Evolutionary conservation across 2,329 filamentous ascomycete species (phyloP).

Genomic region (Lojkania enalia): DNA sequence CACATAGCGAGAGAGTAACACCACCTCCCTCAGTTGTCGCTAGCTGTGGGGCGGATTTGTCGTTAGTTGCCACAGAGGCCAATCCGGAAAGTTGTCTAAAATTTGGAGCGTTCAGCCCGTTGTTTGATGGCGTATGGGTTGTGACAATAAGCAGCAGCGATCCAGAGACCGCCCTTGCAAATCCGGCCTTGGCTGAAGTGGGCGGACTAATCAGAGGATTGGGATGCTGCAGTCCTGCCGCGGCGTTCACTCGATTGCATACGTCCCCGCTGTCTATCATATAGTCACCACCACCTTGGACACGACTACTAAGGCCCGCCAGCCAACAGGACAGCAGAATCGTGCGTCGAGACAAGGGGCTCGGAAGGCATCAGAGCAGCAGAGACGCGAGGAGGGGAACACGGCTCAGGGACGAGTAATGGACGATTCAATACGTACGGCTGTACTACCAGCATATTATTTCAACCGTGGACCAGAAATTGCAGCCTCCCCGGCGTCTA

Average conservation of each 20-base stretch:
- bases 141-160: conserved; percentile 32
- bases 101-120: conserved; percentile 25
- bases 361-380: conserved; percentile 1
- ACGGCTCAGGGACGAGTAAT: conserved; percentile 28
- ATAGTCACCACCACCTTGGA: conserved; percentile 23
- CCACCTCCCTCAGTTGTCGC: conserved; percentile 20
- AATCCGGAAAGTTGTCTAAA: conserved; percentile 29
- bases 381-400: conserved; percentile 16
- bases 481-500: conserved; percentile 32
- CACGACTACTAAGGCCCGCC: conserved; percentile 18
- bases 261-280: conserved; percentile 32
- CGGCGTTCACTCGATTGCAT: conserved; percentile 28
- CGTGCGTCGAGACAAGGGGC: conserved; percentile 9
- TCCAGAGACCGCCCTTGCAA: conserved; percentile 24
- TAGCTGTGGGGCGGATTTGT: conserved; percentile 34
- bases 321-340: conserved; percentile 29
- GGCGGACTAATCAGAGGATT: conserved; percentile 25
- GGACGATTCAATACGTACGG: conserved; percentile 24
- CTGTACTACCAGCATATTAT: conserved; percentile 27
- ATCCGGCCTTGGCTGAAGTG: conserved; percentile 25
- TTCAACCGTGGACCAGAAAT: conserved; percentile 29
- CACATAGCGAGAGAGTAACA: conserved; percentile 28
- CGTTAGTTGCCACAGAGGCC: conserved; percentile 24
- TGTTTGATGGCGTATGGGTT: conserved; percentile 35
- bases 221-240: conserved; percentile 25